phyloP scores from a whole-genome alignment of 164 flowering plant species.

The Liriodendron chinense region DNA sequence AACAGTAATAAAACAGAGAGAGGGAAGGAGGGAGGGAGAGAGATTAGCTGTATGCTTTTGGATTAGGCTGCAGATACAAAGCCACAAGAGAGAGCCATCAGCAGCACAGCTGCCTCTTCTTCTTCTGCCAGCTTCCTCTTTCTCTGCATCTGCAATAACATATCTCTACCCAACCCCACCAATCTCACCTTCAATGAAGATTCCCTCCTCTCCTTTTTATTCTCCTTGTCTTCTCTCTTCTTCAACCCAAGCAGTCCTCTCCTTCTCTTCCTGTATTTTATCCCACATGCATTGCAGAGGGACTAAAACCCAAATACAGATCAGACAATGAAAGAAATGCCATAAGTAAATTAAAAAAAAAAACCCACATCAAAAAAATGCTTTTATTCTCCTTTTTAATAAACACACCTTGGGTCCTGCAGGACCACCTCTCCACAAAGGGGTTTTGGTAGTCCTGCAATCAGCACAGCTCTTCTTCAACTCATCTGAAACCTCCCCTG shows the following conservation, averaged over 20 bases:
- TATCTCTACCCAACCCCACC: slow-evolving; percentile 31
- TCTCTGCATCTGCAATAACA: slow-evolving; percentile 26
- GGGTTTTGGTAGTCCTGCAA: slow-evolving; percentile 63
- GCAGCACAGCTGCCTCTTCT: slow-evolving; percentile 67
- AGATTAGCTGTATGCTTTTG: not conserved
- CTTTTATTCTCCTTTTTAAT: no score
- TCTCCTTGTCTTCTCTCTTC: slow-evolving; percentile 24
- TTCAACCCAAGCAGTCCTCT: slow-evolving; percentile 42
- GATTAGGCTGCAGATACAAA: slow-evolving; percentile 31
- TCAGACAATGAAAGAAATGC: not conserved
- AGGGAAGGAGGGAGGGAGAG: not conserved
- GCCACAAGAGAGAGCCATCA: slow-evolving; percentile 80
- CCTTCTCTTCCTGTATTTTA: slow-evolving; percentile 66
- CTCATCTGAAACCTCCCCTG: not conserved
- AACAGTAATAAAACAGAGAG: not conserved
- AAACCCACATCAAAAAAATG: not conserved
- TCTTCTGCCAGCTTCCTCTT: slow-evolving; percentile 52
- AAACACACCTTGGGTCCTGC: slow-evolving; percentile 68
- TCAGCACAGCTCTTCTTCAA: slow-evolving; percentile 39
- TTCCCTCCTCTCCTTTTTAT: slow-evolving; percentile 21
- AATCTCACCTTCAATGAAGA: slow-evolving; percentile 30
- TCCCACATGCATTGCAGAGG: slow-evolving; percentile 88
- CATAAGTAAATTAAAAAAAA: not conserved
- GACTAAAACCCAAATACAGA: slow-evolving; percentile 41
- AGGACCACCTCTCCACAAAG: slow-evolving; percentile 78